Percentiles rank a stretch among this genome's conserved stretches.
phyloP scores from a whole-genome alignment of 257 asterid species.

The Nicotiana sylvestris region DNA sequence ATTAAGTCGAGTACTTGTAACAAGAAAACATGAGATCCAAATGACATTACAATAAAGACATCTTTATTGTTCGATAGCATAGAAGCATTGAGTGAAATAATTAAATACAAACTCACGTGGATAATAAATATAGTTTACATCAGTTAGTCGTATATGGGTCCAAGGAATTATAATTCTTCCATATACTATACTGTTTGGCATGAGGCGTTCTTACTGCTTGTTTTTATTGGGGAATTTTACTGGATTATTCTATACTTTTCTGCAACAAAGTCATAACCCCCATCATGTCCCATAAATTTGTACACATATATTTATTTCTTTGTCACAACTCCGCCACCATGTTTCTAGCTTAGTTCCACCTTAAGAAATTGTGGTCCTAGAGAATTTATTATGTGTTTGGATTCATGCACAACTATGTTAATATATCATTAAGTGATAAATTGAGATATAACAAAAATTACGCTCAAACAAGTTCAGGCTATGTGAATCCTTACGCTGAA shows the following conservation, averaged over 20 bases:
- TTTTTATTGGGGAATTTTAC: background rate
- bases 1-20: background rate
- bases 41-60: background rate
- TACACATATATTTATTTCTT: background rate
- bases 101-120: background rate
- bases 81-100: background rate
- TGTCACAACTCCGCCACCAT: background rate
- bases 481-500: too few species aligned
- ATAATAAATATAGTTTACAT: background rate
- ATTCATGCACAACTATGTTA: too few species aligned
- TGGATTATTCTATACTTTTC: background rate
- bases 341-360: background rate
- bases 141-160: background rate
- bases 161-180: background rate
- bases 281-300: background rate
- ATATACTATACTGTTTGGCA: background rate
- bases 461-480: too few species aligned
- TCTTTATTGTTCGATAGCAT: background rate
- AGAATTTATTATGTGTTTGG: too few species aligned
- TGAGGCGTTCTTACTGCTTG: background rate
- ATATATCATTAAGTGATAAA: too few species aligned
- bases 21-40: background rate
- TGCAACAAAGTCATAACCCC: too few species aligned
- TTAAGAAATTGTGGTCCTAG: background rate
- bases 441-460: too few species aligned